phyloP scores from a whole-genome alignment of 129 eudicot genomes.

The Artemisia argyi region DNA sequence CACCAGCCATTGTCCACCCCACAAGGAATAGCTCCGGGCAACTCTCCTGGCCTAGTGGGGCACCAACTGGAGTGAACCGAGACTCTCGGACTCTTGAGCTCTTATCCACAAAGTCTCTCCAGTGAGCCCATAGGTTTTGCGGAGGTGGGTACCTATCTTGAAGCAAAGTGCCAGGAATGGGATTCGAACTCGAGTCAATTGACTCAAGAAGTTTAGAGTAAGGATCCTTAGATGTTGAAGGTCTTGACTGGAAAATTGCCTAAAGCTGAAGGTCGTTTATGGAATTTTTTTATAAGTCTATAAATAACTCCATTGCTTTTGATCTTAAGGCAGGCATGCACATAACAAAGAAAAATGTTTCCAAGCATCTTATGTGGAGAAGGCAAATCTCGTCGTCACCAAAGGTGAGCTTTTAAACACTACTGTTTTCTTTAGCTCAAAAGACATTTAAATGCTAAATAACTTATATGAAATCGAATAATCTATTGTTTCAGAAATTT shows the following conservation, averaged over 20 bases:
- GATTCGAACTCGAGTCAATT: too few species aligned
- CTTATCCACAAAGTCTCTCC: too few species aligned
- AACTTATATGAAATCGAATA: not conserved
- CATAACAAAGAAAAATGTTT: constrained; percentile 16
- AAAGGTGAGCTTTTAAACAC: constrained; percentile 22
- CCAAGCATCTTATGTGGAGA: constrained; percentile 32
- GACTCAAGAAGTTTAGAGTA: not conserved
- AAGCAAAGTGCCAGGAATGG: too few species aligned
- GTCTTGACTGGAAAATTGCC: not conserved
- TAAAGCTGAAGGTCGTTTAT: constrained; percentile 15
- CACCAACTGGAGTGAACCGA: too few species aligned
- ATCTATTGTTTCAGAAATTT: constrained; percentile 20
- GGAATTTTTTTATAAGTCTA: constrained; percentile 19
- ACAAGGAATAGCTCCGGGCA: too few species aligned
- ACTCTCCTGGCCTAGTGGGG: too few species aligned
- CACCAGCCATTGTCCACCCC: too few species aligned
- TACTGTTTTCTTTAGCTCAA: not conserved
- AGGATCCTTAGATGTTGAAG: constrained; percentile 1
- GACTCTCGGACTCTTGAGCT: too few species aligned
- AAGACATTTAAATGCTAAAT: too few species aligned
- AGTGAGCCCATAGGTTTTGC: too few species aligned
- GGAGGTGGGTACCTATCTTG: too few species aligned
- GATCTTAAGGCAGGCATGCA: constrained; percentile 7
- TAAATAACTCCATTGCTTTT: constrained; percentile 19
- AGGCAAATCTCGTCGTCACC: constrained; percentile 30